Base-by-base conservation (phyloP, 176 grass and related monocot genomes). In the Avena insularis region DNA sequence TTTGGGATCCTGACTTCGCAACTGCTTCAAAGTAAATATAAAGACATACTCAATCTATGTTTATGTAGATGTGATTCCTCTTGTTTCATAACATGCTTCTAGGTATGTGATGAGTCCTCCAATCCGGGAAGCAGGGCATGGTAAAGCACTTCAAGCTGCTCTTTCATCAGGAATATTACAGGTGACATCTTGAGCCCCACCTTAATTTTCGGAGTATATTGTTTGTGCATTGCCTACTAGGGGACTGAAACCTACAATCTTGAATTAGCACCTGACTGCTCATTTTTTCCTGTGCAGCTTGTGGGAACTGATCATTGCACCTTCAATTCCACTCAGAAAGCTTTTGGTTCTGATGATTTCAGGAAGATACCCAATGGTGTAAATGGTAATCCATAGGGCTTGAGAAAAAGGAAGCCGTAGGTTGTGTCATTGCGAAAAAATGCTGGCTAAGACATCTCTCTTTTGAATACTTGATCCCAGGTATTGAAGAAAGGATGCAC, bases 61-160 rank as follows among this genome's bases (percentile, higher is more conserved):
- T 85, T 88, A 62, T 82, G 8, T 38, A 43, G 20, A 13, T 90
- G 65, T 84, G 12, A 11, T 72, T 91, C 17, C 8, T 49, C 71
- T 86, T 27, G 69, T 92, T 25, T 91, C 63, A 86, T 82, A 69
- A 29, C 19, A 61, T 66, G 74, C 14, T 86, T 90, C 49, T 88
- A 98, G 94, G 89, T 98, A 98, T 89, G 94, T 98, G 77, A 96
- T 98, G 97, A 96, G 92, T 62, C 97, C 97, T 80, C 97, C 97
- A 61, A 96, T 98, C 82, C 91, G 97, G 72, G 90, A 91, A 88
- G 92, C 92, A 82, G 92, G 90, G 71, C 97, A 98, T 77, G 89
- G 83, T 69, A 90, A 92, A 91, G 87, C 91, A 83, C 94, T 96
- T 88, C 92, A 90, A 77, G 89, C 90, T 91, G 90, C 97, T 78